Evolutionary conservation across 306 rosid species (phyloP).

Genomic region (Oxytropis ochrocephala): DNA sequence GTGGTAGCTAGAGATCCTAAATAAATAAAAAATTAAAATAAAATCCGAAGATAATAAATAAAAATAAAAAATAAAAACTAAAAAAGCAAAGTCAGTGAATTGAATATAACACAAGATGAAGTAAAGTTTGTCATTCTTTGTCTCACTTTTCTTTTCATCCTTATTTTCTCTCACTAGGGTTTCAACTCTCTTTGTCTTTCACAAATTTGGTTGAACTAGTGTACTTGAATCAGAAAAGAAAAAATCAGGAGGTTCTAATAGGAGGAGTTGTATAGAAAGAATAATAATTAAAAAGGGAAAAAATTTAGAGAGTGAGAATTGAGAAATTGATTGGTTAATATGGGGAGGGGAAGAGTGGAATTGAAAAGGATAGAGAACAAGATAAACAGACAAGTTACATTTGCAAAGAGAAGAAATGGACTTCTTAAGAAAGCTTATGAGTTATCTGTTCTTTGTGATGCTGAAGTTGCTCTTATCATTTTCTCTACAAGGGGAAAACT

Average conservation of each 20-base stretch:
- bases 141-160: background rate
- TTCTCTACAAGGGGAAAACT: slow-evolving; percentile 93
- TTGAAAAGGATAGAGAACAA: slow-evolving; percentile 95
- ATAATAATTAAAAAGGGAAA: background rate
- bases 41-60: background rate
- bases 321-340: background rate
- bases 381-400: slow-evolving; percentile 94
- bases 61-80: background rate
- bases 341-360: slow-evolving; percentile 98
- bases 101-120: background rate
- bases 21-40: slow-evolving; percentile 10
- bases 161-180: slow-evolving; percentile 35
- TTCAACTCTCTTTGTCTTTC: slow-evolving; percentile 37
- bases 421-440: slow-evolving; percentile 91
- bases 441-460: slow-evolving; percentile 86
- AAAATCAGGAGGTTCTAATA: slow-evolving; percentile 36
- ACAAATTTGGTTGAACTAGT: slow-evolving; percentile 44
- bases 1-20: slow-evolving; percentile 11
- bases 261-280: slow-evolving; percentile 12
- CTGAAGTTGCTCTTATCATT: slow-evolving; percentile 90
- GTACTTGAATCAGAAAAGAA: slow-evolving; percentile 53
- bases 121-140: slow-evolving; percentile 15
- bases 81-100: slow-evolving; percentile 24
- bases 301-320: background rate
- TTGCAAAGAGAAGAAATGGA: slow-evolving; percentile 91